Evolutionary conservation across 805 yeast species (phyloP).

Genomic region (Monosporozyma siamensis): DNA sequence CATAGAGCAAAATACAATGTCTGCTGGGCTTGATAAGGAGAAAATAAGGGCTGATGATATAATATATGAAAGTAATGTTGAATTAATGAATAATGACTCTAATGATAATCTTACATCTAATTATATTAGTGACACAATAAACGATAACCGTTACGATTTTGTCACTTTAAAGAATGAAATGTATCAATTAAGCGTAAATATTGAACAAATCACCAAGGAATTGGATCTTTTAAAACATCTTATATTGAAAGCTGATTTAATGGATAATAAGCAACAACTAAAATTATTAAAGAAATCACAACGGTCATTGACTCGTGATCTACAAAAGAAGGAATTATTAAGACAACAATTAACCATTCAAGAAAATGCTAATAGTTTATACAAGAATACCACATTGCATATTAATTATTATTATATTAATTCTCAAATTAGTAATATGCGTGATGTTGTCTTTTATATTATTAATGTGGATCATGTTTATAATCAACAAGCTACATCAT

Average conservation of each 20-base stretch:
- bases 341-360: slow-evolving; percentile 76
- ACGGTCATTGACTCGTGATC: slow-evolving; percentile 56
- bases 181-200: slow-evolving; percentile 44
- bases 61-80: background rate
- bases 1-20: too few relatives aligned
- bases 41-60: too few relatives aligned
- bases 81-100: too few relatives aligned
- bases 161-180: slow-evolving; percentile 53
- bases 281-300: slow-evolving; percentile 61
- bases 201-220: slow-evolving; percentile 53
- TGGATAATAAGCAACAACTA: slow-evolving; percentile 63
- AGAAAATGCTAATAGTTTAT: slow-evolving; percentile 71
- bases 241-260: slow-evolving; percentile 72
- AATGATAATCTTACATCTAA: background rate
- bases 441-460: slow-evolving; percentile 59
- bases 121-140: slow-evolving; percentile 2
- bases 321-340: slow-evolving; percentile 62
- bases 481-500: slow-evolving; percentile 53
- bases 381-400: slow-evolving; percentile 48
- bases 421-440: slow-evolving; percentile 38
- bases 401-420: slow-evolving; percentile 43
- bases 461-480: slow-evolving; percentile 60
- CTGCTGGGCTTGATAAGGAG: too few relatives aligned
- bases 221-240: slow-evolving; percentile 56
- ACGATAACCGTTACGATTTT: background rate